These are phyloP conservation scores for Tetradesmus lagerheimii DNA, from an alignment of 139 green algal genomes.

Conservation along the genomic window DNA sequence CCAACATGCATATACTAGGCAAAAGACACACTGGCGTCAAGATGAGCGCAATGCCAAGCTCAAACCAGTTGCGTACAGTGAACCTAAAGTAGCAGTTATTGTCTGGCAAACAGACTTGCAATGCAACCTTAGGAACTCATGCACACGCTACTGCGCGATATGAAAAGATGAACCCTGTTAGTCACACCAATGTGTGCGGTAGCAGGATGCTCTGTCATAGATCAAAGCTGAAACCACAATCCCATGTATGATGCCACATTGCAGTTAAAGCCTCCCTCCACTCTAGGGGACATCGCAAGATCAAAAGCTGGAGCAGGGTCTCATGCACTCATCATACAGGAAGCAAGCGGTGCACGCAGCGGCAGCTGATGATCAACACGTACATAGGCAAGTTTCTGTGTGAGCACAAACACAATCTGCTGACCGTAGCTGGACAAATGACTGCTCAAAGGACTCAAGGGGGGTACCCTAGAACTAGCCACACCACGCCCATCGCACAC, in stretches of 20 bases:
- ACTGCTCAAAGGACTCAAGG: too few species aligned
- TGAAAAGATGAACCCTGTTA: neutral
- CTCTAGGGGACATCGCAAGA: neutral
- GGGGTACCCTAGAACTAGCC: neutral
- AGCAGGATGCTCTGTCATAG: neutral
- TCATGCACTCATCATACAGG: neutral
- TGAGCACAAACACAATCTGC: neutral
- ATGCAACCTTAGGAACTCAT: neutral
- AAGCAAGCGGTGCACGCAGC: neutral
- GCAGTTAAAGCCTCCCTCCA: neutral
- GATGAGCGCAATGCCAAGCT: neutral
- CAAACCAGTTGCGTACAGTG: neutral
- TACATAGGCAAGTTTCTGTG: neutral
- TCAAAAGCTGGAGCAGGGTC: neutral
- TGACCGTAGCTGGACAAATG: too few species aligned
- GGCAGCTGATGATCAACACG: neutral
- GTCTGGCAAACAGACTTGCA: neutral
- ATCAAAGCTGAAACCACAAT: neutral
- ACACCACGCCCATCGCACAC: neutral
- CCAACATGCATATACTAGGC: too few species aligned
- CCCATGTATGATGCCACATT: neutral
- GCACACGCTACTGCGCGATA: too few species aligned
- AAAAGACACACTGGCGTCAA: neutral
- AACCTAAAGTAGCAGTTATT: neutral
- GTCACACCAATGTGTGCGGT: neutral